Base-by-base conservation (phyloP, 2,329 filamentous ascomycete genomes). In the Huntiella savannae region DNA sequence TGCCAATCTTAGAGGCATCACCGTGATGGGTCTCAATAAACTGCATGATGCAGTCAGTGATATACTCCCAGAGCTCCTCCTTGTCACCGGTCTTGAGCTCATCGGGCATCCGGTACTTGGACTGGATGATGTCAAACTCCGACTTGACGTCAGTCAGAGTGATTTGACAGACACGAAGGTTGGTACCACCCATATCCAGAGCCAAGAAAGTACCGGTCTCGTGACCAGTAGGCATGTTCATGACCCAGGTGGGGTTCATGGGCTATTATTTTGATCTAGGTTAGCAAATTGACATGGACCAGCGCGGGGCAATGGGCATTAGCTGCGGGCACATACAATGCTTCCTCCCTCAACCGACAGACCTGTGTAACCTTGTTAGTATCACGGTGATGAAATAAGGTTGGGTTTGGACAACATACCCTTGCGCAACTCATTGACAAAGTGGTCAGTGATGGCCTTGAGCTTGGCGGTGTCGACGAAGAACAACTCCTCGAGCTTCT, bases 191-290 rank as follows among this genome's bases (percentile, higher is more conserved):
- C 82, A 96, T 92, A 59, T 96, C 88, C 37, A 96, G 70, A 47
- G 88, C 86, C 35, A 96, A 69, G 61, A 78, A 94, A 11, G 80
- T 91, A 51, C 88, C 88, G 6, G 77, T 82, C 63, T 95, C 88
- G 53, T 87, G 63, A 53, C 88, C 88, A 58, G 80, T 81, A 16
- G 88, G 88, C 61, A 85, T 85, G 40, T 75, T 75, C 77, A 93
- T 86, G 52, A 92, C 86, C 88, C 88, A 95, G 47, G 87, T 93
- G 49, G 88, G 82, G 65, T 95, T 95, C 88, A 96, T 95, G 50
- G 88, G 87, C 84, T 93, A 55, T 40, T 5, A 28, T 4, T 15
- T 7, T n/a, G 17, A 16, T 40, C 32, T 38, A 32, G 17, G 8
- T 19, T 28, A 28, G 22, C 7, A 28, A 28, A 28, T 28, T 7